A percentile compares a stretch with the other conserved stretches of the same genome.
phyloP scores from a whole-genome alignment of 2,329 filamentous ascomycete genomes.

The Phialophora expanda region DNA sequence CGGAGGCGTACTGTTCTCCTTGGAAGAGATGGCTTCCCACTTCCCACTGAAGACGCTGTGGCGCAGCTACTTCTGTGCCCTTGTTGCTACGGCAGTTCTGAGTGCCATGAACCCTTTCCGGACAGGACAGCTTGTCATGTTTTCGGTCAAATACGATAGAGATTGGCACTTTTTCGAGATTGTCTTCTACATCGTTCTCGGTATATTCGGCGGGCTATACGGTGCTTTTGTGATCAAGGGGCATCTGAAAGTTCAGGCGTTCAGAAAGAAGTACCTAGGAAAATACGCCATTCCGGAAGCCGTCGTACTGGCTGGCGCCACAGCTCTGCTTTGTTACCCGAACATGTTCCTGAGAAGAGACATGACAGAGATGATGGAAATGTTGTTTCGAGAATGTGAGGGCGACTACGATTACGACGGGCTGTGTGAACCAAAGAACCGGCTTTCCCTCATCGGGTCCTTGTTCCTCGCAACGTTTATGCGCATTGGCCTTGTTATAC shows the following conservation, averaged over 20 bases:
- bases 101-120: conserved; percentile 97
- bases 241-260: conserved; percentile 88
- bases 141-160: conserved; percentile 93
- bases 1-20: conserved; percentile 91
- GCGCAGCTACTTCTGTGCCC: conserved; percentile 96
- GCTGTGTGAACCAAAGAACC: conserved; percentile 78
- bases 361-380: conserved; percentile 99
- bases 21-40: conserved; percentile 97
- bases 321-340: conserved; percentile 92
- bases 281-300: conserved; percentile 86
- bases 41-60: conserved; percentile 97
- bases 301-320: conserved; percentile 78
- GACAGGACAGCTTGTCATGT: conserved; percentile 98
- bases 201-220: conserved; percentile 91
- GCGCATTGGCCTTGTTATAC: conserved; percentile 82
- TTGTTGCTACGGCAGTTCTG: conserved; percentile 90
- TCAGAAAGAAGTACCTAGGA: conserved; percentile 88
- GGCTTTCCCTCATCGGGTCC: conserved; percentile 78
- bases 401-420: conserved; percentile 85
- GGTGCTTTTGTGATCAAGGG: conserved; percentile 97
- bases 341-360: conserved; percentile 95
- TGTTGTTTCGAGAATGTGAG: conserved; percentile 92
- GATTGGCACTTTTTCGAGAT: conserved; percentile 98
- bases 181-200: conserved; percentile 88
- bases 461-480: conserved; percentile 79